Conservation (phyloP, 768 basidiomycete species). For the Collybia sordida region DNA sequence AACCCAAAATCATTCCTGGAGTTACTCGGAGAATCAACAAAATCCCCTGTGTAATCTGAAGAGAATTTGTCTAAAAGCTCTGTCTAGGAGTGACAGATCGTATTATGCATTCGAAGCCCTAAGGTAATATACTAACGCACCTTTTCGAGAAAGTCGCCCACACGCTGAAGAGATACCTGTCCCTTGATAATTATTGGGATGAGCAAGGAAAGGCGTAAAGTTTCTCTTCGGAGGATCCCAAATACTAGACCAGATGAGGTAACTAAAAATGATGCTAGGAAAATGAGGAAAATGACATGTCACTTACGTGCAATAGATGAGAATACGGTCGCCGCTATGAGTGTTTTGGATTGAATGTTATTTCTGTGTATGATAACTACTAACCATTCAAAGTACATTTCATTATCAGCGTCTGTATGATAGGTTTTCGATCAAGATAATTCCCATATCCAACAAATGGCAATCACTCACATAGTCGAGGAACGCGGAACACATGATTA, state of each 20-base stretch:
- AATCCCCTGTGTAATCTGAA: conserved; percentile 9
- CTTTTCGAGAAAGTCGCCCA: conserved; percentile 37
- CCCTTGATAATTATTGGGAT: conserved; percentile 28
- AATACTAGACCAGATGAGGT: conserved; percentile 40
- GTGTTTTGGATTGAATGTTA: not conserved
- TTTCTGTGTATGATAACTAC: not conserved
- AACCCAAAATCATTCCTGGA: conserved; percentile 44
- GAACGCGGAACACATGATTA: too few relatives aligned
- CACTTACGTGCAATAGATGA: conserved; percentile 12
- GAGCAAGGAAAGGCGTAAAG: conserved; percentile 32
- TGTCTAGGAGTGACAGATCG: conserved; percentile 25
- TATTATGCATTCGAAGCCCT: too few relatives aligned
- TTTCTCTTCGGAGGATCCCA: conserved; percentile 51
- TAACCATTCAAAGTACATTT: conserved; percentile 8
- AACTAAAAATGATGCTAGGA: not conserved
- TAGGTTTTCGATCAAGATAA: not conserved
- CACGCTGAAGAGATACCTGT: conserved; percentile 64
- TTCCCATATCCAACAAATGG: not conserved
- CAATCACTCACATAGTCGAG: conserved; percentile 34
- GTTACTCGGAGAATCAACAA: conserved; percentile 6
- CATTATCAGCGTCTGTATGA: conserved; percentile 11
- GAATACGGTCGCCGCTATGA: conserved; percentile 12
- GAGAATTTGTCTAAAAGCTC: conserved; percentile 46
- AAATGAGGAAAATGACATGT: not conserved
- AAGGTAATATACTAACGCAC: conserved; percentile 13